A percentile compares a stretch with the other conserved stretches of the same genome.
phyloP scores from a whole-genome alignment of 768 basidiomycete genomes.

The Amanita inopinata region DNA sequence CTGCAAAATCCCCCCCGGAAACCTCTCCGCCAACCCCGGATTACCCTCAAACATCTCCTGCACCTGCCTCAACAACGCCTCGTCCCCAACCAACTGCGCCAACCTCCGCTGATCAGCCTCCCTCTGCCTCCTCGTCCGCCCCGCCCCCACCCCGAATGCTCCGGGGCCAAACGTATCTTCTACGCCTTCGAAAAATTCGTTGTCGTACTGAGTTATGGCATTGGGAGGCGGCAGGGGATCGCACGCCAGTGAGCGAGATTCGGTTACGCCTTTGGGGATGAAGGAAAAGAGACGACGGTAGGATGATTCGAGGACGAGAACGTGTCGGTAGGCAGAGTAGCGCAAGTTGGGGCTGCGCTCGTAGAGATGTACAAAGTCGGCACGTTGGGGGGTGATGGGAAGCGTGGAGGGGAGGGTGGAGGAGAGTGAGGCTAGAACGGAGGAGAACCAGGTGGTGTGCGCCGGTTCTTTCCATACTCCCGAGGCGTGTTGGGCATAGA shows the following conservation, averaged over 20 bases:
- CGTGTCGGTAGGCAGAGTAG: constrained; percentile 60
- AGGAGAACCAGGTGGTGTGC: constrained; percentile 57
- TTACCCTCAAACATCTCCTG: constrained; percentile 51
- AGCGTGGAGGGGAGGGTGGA: constrained; percentile 26
- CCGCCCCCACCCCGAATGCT: constrained; percentile 18
- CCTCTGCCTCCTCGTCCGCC: constrained; percentile 30
- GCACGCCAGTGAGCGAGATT: constrained; percentile 54
- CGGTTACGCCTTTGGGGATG: constrained; percentile 49
- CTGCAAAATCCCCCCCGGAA: constrained; percentile 58
- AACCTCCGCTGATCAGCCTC: constrained; percentile 43
- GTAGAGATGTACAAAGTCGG: constrained; percentile 31
- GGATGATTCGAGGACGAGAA: constrained; percentile 61
- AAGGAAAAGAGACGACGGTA: constrained; percentile 59
- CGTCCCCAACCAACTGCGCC: constrained; percentile 49
- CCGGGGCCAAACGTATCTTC: constrained; percentile 34
- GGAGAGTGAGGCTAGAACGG: constrained; percentile 39
- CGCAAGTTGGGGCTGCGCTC: constrained; percentile 26
- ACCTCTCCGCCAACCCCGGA: constrained; percentile 41
- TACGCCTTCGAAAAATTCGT: constrained; percentile 61
- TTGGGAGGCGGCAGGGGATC: constrained; percentile 80
- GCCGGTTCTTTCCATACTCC: constrained; percentile 74
- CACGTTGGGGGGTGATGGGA: constrained; percentile 22
- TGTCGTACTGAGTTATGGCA: constrained; percentile 52
- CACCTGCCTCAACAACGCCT: constrained; percentile 45
- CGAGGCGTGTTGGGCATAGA: constrained; percentile 74